Conservation (phyloP, 805 yeast species). For the Suhomyces vadensis region DNA sequence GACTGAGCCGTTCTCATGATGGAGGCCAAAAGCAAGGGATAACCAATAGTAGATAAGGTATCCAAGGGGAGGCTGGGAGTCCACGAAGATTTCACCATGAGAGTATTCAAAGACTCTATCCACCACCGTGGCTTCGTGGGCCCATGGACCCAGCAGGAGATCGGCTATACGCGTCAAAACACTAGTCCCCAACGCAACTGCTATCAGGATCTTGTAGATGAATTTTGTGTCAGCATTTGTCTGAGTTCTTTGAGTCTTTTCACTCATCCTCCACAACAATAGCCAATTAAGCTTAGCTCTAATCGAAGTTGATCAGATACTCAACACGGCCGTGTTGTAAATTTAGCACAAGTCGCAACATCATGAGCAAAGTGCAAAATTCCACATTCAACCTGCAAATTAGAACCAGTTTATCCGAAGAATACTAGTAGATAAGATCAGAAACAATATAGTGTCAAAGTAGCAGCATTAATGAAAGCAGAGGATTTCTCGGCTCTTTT, state of each 20-base stretch:
- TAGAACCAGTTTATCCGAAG: too few species aligned
- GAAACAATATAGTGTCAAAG: too few species aligned
- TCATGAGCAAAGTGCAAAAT: too few species aligned
- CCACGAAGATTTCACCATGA: constrained; percentile 63
- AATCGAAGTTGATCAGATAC: too few species aligned
- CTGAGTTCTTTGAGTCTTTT: not conserved
- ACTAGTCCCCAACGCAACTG: constrained; percentile 17
- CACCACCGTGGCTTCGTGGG: constrained; percentile 49
- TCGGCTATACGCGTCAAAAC: constrained; percentile 1
- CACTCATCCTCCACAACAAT: not conserved
- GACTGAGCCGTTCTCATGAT: not conserved
- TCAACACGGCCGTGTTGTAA: too few species aligned
- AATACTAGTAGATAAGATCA: too few species aligned
- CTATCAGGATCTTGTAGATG: constrained; percentile 16
- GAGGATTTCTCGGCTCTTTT: too few species aligned
- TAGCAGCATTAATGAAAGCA: too few species aligned
- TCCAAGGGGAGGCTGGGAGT: constrained; percentile 72
- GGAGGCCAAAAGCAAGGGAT: constrained; percentile 44
- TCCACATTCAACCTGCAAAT: too few species aligned
- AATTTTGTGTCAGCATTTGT: not conserved
- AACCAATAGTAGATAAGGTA: constrained; percentile 58
- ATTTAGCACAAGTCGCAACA: too few species aligned
- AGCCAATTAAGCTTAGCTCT: too few species aligned
- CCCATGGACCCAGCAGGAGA: constrained; percentile 33
- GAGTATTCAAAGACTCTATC: constrained; percentile 45